Conservation (phyloP, 2,329 filamentous ascomycete genomes). For the Trichoderma sp. region DNA sequence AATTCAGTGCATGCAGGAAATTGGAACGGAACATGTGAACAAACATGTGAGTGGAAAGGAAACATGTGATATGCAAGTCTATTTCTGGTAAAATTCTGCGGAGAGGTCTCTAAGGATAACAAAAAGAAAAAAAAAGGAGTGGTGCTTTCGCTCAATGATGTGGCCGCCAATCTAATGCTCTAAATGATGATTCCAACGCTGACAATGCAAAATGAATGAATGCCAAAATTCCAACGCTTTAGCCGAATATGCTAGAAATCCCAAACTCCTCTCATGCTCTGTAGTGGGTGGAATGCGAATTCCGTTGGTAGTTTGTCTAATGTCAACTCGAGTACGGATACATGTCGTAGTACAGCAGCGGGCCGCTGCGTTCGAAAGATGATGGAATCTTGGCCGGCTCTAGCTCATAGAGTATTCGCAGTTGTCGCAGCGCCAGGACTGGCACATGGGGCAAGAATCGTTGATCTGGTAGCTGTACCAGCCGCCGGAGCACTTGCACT, state of each 20-base stretch:
- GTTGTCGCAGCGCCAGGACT: slow-evolving; percentile 24
- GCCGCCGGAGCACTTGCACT: slow-evolving; percentile 28
- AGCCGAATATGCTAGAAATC: slow-evolving; percentile 5
- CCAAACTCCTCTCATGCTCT: slow-evolving; percentile 11
- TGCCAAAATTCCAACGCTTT: slow-evolving; percentile 8
- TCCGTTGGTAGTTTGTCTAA: neutral
- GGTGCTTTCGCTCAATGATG: neutral
- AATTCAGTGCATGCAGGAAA: neutral
- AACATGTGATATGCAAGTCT: neutral
- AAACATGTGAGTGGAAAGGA: neutral
- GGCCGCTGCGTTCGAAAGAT: neutral
- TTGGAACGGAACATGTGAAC: neutral
- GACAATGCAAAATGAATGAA: neutral
- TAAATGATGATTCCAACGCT: slow-evolving; percentile 2
- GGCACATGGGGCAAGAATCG: slow-evolving; percentile 27
- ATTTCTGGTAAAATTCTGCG: neutral
- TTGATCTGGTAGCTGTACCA: slow-evolving; percentile 28
- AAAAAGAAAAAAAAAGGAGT: neutral
- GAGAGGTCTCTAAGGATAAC: neutral
- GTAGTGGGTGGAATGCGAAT: slow-evolving; percentile 11
- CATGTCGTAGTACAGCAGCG: neutral
- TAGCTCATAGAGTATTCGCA: slow-evolving; percentile 28
- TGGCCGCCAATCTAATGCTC: slow-evolving; percentile 13
- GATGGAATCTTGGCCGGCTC: neutral
- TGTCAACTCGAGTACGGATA: neutral